Conservation (phyloP, 2,329 filamentous ascomycete species). For the Penicillium sp. region DNA sequence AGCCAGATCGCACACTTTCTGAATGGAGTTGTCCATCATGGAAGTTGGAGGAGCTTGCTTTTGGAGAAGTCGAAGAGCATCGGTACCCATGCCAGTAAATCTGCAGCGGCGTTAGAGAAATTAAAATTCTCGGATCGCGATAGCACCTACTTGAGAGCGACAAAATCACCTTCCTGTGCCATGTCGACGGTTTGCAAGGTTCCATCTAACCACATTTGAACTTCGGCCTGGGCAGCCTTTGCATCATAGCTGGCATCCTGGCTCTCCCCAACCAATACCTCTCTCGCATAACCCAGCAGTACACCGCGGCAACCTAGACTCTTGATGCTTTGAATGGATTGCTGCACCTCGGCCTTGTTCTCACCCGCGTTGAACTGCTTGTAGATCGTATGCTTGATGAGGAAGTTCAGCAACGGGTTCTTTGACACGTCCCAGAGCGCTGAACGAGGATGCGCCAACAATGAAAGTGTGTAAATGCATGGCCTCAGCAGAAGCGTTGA, state of each 20-base stretch:
- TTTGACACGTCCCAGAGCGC: constrained; percentile 45
- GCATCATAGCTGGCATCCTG: constrained; percentile 27
- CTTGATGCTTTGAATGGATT: constrained; percentile 44
- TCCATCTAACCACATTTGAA: constrained; percentile 47
- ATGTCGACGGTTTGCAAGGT: constrained; percentile 51
- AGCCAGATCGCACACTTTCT: constrained; percentile 42
- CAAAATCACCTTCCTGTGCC: constrained; percentile 48
- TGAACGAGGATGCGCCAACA: constrained; percentile 45
- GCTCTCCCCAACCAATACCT: constrained; percentile 48
- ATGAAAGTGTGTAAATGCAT: constrained; percentile 63
- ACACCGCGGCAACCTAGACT: constrained; percentile 49
- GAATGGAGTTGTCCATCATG: constrained; percentile 41
- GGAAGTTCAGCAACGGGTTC: constrained; percentile 43
- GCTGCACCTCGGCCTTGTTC: constrained; percentile 45
- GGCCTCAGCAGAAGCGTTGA: constrained; percentile 58
- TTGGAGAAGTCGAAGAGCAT: constrained; percentile 40
- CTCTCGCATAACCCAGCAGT: constrained; percentile 50
- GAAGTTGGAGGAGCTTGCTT: constrained; percentile 36
- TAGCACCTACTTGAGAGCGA: constrained; percentile 47
- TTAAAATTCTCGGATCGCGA: constrained; percentile 2
- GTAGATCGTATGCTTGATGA: constrained; percentile 48
- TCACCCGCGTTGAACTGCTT: constrained; percentile 54
- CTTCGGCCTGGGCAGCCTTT: constrained; percentile 31
- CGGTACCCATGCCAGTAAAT: constrained; percentile 46
- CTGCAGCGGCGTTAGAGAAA: constrained; percentile 19